These are phyloP conservation scores for Caryopteris hybrid DNA, from an alignment of 305 asterid species.

Conservation along the genomic window DNA sequence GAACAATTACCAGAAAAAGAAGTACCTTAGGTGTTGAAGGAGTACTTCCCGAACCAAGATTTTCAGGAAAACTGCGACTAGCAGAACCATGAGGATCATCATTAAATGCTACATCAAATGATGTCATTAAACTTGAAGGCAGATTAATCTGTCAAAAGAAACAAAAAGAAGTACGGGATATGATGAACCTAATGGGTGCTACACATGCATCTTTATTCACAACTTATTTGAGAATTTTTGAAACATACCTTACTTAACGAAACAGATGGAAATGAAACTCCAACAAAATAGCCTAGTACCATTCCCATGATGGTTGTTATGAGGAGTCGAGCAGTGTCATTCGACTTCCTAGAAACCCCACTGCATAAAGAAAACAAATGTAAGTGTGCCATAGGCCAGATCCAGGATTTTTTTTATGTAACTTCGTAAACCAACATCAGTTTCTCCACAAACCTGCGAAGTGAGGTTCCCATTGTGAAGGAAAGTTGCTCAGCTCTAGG, in stretches of 20 bases:
- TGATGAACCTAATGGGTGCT: conserved; percentile 7
- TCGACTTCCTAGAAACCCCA: conserved; percentile 63
- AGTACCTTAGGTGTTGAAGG: conserved; percentile 62
- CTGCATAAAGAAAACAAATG: conserved; percentile 29
- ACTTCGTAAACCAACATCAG: conserved; percentile 1
- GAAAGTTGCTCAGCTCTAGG: conserved; percentile 34
- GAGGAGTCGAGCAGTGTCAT: conserved; percentile 58
- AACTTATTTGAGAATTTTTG: conserved; percentile 2
- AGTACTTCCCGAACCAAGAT: conserved; percentile 63
- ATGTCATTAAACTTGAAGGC: conserved; percentile 63
- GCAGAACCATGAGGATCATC: conserved; percentile 38
- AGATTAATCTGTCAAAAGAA: conserved; percentile 62
- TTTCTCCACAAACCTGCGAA: conserved; percentile 58
- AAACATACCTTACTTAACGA: conserved; percentile 57
- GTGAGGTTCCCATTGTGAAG: conserved; percentile 63
- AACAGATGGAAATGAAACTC: conserved; percentile 75
- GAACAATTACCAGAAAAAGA: conserved; percentile 3
- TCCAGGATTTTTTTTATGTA: background rate
- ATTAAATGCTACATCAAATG: conserved; percentile 44
- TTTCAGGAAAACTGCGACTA: conserved; percentile 63
- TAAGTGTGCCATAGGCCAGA: background rate
- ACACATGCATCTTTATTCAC: conserved; percentile 1
- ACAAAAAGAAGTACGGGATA: background rate
- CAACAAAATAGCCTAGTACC: conserved; percentile 76
- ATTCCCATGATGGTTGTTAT: conserved; percentile 69